Evolutionary conservation across 768 basidiomycete species (phyloP).

Genomic region (Crassisporium funariophilum): DNA sequence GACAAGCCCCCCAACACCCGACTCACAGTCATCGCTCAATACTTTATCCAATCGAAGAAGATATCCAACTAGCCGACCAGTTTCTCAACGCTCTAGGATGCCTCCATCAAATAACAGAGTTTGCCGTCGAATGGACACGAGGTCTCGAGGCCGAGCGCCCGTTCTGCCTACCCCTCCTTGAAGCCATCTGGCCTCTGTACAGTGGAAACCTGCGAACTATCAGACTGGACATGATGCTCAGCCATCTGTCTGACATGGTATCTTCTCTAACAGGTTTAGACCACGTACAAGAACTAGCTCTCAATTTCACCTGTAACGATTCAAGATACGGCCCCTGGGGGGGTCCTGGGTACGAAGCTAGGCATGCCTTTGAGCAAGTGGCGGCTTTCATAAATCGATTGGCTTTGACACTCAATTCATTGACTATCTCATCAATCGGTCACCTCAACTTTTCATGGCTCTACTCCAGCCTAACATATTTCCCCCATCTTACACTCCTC

Average conservation of each 20-base stretch:
- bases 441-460: slow-evolving; percentile 20
- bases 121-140: slow-evolving; percentile 18
- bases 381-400: slow-evolving; percentile 18
- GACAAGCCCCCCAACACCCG: neutral
- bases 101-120: slow-evolving; percentile 10
- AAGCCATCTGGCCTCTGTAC: slow-evolving; percentile 10
- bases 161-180: slow-evolving; percentile 20
- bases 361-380: slow-evolving; percentile 10
- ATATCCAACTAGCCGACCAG: slow-evolving; percentile 17
- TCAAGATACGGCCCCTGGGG: slow-evolving; percentile 1
- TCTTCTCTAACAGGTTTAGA: slow-evolving; percentile 11
- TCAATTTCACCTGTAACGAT: slow-evolving; percentile 9
- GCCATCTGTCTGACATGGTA: slow-evolving; percentile 10
- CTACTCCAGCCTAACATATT: slow-evolving; percentile 12
- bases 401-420: slow-evolving; percentile 10
- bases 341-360: slow-evolving; percentile 4
- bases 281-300: slow-evolving; percentile 7
- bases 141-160: slow-evolving; percentile 8
- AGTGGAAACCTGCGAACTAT: slow-evolving; percentile 6
- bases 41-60: slow-evolving; percentile 9
- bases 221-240: slow-evolving; percentile 15
- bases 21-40: slow-evolving; percentile 6
- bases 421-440: slow-evolving; percentile 16
- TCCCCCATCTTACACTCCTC: slow-evolving; percentile 17
- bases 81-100: slow-evolving; percentile 13